Base-by-base conservation (phyloP, 1,284 basidiomycete genomes). In the Ceratorhiza oryzae-sativae region DNA sequence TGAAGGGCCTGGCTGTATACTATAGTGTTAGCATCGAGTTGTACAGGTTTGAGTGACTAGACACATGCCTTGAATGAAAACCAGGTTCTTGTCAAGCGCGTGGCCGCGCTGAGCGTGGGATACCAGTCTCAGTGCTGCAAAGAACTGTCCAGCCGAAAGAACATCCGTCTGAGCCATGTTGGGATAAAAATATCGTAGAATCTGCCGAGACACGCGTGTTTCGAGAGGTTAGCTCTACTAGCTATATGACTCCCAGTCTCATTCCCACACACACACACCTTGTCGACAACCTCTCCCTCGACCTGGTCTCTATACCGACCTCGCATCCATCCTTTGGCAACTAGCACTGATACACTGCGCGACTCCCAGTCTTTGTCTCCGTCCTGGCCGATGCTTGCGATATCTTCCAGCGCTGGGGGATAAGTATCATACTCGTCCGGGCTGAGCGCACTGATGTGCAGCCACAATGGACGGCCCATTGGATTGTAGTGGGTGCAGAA, bases 1-100 rank as follows among this genome's bases (percentile, higher is more conserved):
- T 68, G 8, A 45, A 39, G 6, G 32, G 53, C 39, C 42, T 15
- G 27, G 36, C 63, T 67, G 60, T 25, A 39, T 27, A 27, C 9
- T 23, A 56, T 56, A 61, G 41, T 25, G 20, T 45, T 23, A 46
- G 23, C 59, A 46, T 13, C 13, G 32, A 18, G 36, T 18, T 25
- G 27, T 36, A 41, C n/a, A 48, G 15, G 27, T 51, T 48, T 34
- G 20, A 42, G 51, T 30, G 18, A 12, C 25, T 30, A 61, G 30
- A 41, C 55, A 59, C 75, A 41, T 39, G 75, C 75, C 72, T 58
- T 75, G 75, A 39, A 67, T 71, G 68, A 75, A 75, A 49, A 75
- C 74, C 20, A 75, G 62, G 5, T 72, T 56, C 34, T 72, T 63
- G 49, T 74, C 75, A 6, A 71, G 67, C n/a, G 62, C 72, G 48